Base-by-base conservation (phyloP, 1,139 yeast genomes). In the Blastobotrys capitulatus region DNA sequence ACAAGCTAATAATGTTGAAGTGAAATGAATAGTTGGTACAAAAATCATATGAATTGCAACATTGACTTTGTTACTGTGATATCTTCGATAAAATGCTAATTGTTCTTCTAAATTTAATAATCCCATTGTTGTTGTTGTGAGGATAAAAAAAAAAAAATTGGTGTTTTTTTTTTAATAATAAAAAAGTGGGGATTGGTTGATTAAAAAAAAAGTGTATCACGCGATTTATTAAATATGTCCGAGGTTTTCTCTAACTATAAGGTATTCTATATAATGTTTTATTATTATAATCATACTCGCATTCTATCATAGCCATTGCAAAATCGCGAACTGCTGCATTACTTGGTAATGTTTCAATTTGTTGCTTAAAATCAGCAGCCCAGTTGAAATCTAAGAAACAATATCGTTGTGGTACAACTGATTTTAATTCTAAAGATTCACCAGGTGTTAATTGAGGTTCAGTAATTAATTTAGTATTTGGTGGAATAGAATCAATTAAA, bases 41-140 rank as follows among this genome's bases (percentile, higher is more conserved):
- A 89, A 89, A 2, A 78, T 64, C 49, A 85, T 68, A 62, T 92
- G 98, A 54, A 92, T 86, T 9, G 74, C 58, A 10, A 89, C 94
- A 68, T 92, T 92, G 46, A 70, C 72, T 13, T 71, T 59, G 67
- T 47, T 60, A 60, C 70, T 74, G 65, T 92, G 98, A 64, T 90
- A 90, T 2, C 86, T 77, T 66, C 94, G 82, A 72, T 92, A 92
- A 61, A 86, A 86, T 25, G 82, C 80, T 49, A 90, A 74, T 59
- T 90, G 96, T 36, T 76, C 75, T 48, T 78, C 77, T 34, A 87
- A 70, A 58, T 82, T 78, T 18, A 82, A 62, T 22, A 75, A 51
- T 8, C 60, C 65, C 62, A 60, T 59, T 27, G 19, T 22, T 22
- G 25, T 5, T 22, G 25, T 22, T 22, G 25, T 22, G 18, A 20